phyloP scores from a whole-genome alignment of 176 grass and related monocot species.

The Bonia amplexicaulis region DNA sequence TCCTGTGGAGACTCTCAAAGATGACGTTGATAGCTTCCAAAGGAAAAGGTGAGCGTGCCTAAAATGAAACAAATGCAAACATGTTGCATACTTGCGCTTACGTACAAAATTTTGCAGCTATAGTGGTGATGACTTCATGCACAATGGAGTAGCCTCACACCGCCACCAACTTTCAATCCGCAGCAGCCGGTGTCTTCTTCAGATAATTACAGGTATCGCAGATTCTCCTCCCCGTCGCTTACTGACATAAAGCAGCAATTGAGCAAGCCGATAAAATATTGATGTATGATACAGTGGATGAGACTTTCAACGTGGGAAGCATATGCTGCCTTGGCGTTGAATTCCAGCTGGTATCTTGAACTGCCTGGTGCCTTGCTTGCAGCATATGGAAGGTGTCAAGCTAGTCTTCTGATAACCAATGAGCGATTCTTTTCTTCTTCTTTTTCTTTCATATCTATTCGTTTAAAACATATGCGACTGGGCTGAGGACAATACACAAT shows the following conservation, averaged over 20 bases:
- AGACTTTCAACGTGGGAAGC: slow-evolving; percentile 16
- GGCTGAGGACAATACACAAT: not conserved
- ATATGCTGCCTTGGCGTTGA: slow-evolving; percentile 14
- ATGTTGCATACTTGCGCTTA: not conserved
- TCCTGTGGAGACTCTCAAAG: slow-evolving; percentile 47
- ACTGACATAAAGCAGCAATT: slow-evolving; percentile 46
- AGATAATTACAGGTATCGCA: slow-evolving; percentile 57
- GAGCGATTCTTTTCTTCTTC: slow-evolving; percentile 2
- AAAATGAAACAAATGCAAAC: slow-evolving; percentile 3
- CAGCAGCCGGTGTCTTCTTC: slow-evolving; percentile 51
- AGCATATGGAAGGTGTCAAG: slow-evolving; percentile 18
- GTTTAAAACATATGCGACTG: not conserved
- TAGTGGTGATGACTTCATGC: slow-evolving; percentile 49
- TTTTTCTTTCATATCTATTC: not conserved
- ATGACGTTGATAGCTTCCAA: slow-evolving; percentile 54
- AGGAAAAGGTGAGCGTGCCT: slow-evolving; percentile 52
- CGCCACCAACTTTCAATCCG: slow-evolving; percentile 57
- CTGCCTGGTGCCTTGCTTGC: slow-evolving; percentile 29
- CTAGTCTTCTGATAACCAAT: not conserved
- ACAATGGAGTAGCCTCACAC: slow-evolving; percentile 48
- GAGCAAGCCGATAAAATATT: slow-evolving; percentile 57
- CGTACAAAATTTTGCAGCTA: slow-evolving; percentile 37
- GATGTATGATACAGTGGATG: slow-evolving; percentile 39
- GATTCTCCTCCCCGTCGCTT: slow-evolving; percentile 60
- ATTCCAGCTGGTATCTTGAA: slow-evolving; percentile 19